Base-by-base conservation (phyloP, 2,329 filamentous ascomycete species). In the Fusarium agapanthi region DNA sequence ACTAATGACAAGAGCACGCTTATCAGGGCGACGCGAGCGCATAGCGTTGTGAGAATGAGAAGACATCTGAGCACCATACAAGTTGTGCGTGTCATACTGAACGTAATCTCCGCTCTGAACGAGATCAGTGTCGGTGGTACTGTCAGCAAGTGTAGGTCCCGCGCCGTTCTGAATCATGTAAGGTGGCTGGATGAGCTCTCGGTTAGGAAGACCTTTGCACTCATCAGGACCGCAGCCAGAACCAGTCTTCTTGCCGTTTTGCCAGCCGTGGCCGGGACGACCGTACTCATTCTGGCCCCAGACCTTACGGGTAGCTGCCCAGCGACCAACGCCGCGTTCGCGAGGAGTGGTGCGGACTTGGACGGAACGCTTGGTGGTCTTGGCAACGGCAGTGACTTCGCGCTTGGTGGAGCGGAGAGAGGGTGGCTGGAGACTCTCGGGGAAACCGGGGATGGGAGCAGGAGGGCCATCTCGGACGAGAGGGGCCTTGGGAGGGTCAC, bases 1-100 rank as follows among this genome's bases (percentile, higher is more conserved):
- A 0, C 92, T 94, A 73, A 95, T 93, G 53, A 95, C 85, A 65
- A 95, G 79, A 3, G 93, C 92, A 0, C 93, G 88, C 10, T 89
- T 81, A 2, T 80, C 79, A 0, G 93, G 92, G 1, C 92, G 88
- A 14, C 92, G 88, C 18, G 84, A 81, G 12, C 89, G 80, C 92
- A 95, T 93, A 4, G 93, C 90, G 18, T 86, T 80, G 58, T 89
- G 87, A 1, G 91, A 92, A 14, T 9, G 88, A 83, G 24, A 85
- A 3, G 90, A 92, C 92, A 95, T 95, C 90, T 93, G 90, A 13
- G 88, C 88, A 3, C 93, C 93, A 79, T 93, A 94, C 3, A 95
- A 81, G 74, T 95, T 95, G 79, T 95, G 93, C 0, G 90, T 92
- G 74, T 95, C 93, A 15, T 76, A 76, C 54, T 77, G 73, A 11